A percentile compares a stretch with the other conserved stretches of the same genome.
These are phyloP conservation scores for Alliaria petiolata DNA, from an alignment of 345 rosid species.

Conservation along the genomic window DNA sequence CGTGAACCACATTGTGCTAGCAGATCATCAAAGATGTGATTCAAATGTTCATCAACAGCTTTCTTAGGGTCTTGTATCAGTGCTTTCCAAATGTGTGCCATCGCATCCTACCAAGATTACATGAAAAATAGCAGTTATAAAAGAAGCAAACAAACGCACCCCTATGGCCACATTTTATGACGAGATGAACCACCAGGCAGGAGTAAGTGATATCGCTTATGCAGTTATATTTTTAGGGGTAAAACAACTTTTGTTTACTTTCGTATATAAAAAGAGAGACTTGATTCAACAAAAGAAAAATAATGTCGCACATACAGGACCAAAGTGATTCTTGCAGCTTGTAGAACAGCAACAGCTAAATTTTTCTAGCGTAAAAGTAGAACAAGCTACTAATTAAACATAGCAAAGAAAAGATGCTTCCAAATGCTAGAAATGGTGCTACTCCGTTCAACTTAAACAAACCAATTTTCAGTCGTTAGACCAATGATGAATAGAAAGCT, in stretches of 20 bases:
- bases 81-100: slow-evolving; percentile 97
- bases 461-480: not conserved
- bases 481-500: not conserved
- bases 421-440: slow-evolving; percentile 2
- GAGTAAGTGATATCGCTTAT: not conserved
- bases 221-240: not conserved
- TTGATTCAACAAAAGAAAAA: not conserved
- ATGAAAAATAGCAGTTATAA: slow-evolving; percentile 17
- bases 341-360: not conserved
- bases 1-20: slow-evolving; percentile 76
- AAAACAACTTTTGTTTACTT: not conserved
- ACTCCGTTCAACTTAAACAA: slow-evolving; percentile 13
- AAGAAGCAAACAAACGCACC: not conserved
- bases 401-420: not conserved
- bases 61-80: slow-evolving; percentile 73
- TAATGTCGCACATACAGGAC: not conserved
- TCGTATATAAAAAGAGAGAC: not conserved
- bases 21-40: slow-evolving; percentile 76
- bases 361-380: not conserved
- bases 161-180: not conserved
- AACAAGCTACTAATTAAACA: not conserved
- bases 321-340: slow-evolving; percentile 1
- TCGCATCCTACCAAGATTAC: slow-evolving; percentile 66
- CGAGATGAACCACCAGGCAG: not conserved
- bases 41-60: slow-evolving; percentile 82